A percentile compares a stretch with the other conserved stretches of the same genome.
These are phyloP conservation scores for Hypoxylon perforatum DNA, from an alignment of 495 filamentous ascomycete genomes.

Conservation along the genomic window DNA sequence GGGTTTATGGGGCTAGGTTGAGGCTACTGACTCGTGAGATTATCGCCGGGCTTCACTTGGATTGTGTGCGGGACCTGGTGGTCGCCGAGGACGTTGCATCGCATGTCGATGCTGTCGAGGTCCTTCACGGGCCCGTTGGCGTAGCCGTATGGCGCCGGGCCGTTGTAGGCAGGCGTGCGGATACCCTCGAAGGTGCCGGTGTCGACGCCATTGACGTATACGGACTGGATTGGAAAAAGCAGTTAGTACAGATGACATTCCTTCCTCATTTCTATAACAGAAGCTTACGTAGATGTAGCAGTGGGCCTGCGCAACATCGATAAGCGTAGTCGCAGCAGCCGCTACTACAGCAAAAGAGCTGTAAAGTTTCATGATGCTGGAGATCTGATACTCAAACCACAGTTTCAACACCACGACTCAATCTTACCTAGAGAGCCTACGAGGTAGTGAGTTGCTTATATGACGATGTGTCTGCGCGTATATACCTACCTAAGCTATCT, in stretches of 20 bases:
- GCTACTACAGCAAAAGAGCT: slow-evolving; percentile 7
- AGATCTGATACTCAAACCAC: neutral
- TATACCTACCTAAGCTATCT: neutral
- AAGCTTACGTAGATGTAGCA: slow-evolving; percentile 43
- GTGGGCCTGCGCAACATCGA: slow-evolving; percentile 32
- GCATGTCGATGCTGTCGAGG: slow-evolving; percentile 54
- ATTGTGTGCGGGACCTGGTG: slow-evolving; percentile 53
- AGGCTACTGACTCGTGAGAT: slow-evolving; percentile 54
- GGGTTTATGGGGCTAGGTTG: too few species aligned
- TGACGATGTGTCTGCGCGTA: neutral
- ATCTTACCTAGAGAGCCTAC: neutral
- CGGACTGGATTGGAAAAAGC: slow-evolving; percentile 33
- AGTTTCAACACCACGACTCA: too few species aligned
- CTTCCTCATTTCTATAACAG: neutral
- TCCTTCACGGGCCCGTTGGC: slow-evolving; percentile 59
- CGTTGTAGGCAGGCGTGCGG: slow-evolving; percentile 54
- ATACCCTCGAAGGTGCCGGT: slow-evolving; percentile 54
- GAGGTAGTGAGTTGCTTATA: neutral
- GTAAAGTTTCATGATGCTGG: slow-evolving; percentile 10
- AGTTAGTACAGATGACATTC: neutral
- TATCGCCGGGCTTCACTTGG: slow-evolving; percentile 56
- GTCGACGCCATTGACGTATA: slow-evolving; percentile 59
- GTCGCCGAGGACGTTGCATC: slow-evolving; percentile 59
- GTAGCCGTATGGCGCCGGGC: slow-evolving; percentile 52
- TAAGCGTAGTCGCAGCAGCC: slow-evolving; percentile 7